Base-by-base conservation (phyloP, 352 stramenopile species). In the Pythium monospermum region DNA sequence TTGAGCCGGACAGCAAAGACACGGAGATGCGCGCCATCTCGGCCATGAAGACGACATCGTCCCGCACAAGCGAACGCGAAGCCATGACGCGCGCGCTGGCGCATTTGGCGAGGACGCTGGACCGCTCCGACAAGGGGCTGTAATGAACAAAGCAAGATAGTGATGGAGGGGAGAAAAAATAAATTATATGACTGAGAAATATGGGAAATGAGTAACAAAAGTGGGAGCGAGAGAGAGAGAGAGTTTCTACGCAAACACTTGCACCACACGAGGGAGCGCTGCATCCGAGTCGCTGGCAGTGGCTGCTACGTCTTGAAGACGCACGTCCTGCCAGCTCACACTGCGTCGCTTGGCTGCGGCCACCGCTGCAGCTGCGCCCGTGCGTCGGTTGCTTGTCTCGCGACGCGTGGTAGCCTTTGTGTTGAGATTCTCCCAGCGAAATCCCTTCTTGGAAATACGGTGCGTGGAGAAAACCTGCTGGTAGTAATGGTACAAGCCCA, bases 1-100 rank as follows among this genome's bases (percentile, higher is more conserved):
- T 99, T 23, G 96, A 99, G 71, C 94, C 94, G 19, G 96, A 98
- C 77, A 91, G 80, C 69, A 94, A 94, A 46, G 80, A 91, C 56
- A 89, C 83, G 35, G 80, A 91, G 61, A 91, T 91, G 83, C 80
- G 79, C 31, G 83, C 83, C 16, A 81, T 94, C 43, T 72, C 73
- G 51, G 87, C 76, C 39, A 91, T 91, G 70, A 74, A 85, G 55
- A 89, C 76, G 15, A 81, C 87, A 49, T 91, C 80, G 43, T 86
- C 71, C 19, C 76, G 83, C 48, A 87, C 76, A 32, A 91, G 80
- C 43, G 83, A 94, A 67, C 80, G 78, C n/a, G 83, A 91, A 63
- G 83, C 83, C 22, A 91, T 94, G 78, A 76, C 76, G 16, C 68
- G 81, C 21, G 83, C 83, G 13, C 63, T 94, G 21, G 83, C 83